A percentile compares a stretch with the other conserved stretches of the same genome.
Evolutionary conservation across 345 rosid genomes (phyloP).

Genomic region (Dipteronia sinensis): DNA sequence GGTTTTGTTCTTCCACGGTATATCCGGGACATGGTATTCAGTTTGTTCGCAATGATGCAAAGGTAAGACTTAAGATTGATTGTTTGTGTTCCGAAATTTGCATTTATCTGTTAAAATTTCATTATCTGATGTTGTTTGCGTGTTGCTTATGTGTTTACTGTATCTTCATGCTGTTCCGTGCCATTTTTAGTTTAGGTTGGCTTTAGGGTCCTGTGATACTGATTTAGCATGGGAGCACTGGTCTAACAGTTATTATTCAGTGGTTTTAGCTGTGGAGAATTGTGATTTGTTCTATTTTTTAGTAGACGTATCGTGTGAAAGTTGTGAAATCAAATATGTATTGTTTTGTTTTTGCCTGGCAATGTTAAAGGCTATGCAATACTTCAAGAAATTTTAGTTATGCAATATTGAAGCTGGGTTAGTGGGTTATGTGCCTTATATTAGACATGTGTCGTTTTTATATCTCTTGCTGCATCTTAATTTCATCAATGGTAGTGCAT

Average conservation of each 20-base stretch:
- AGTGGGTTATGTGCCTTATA: too few species aligned
- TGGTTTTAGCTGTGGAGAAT: too few species aligned
- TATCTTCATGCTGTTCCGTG: neutral
- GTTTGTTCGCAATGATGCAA: constrained; percentile 85
- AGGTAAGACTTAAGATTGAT: constrained; percentile 46
- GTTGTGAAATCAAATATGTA: neutral
- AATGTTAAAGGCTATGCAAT: neutral
- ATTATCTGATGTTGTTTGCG: neutral
- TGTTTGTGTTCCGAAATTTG: neutral
- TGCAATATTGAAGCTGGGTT: neutral
- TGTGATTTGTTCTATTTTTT: neutral
- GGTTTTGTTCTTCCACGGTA: constrained; percentile 92
- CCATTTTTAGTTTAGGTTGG: neutral
- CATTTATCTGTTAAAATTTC: neutral
- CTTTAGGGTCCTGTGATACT: neutral
- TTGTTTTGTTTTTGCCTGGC: neutral
- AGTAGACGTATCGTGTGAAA: neutral
- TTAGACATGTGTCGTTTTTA: neutral
- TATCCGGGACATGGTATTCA: constrained; percentile 93
- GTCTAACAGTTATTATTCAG: neutral
- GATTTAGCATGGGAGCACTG: neutral
- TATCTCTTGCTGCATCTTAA: neutral
- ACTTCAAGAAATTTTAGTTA: neutral
- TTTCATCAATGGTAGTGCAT: neutral
- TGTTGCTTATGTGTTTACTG: neutral